phyloP scores from a whole-genome alignment of 352 stramenopile genomes.

The Phytophthora lateralis region DNA sequence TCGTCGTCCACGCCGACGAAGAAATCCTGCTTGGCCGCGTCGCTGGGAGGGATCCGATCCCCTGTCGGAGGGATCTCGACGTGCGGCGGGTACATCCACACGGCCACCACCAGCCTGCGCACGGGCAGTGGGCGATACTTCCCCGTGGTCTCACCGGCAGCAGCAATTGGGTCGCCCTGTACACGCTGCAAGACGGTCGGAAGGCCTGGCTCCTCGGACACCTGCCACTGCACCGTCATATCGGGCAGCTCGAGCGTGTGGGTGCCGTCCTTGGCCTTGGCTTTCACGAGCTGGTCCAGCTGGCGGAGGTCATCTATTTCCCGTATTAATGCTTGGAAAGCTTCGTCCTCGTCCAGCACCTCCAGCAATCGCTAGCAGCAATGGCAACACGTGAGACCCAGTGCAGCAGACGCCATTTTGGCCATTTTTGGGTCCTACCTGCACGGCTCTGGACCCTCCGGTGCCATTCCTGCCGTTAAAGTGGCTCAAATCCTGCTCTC shows the following conservation, averaged over 20 bases:
- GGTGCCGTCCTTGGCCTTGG: slow-evolving; percentile 38
- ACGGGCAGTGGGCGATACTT: slow-evolving; percentile 57
- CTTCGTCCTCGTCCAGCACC: slow-evolving; percentile 54
- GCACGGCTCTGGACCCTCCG: slow-evolving; percentile 32
- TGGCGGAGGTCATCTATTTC: slow-evolving; percentile 53
- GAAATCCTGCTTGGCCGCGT: slow-evolving; percentile 52
- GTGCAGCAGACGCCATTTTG: neutral
- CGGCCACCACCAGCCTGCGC: slow-evolving; percentile 56
- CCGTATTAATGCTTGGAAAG: slow-evolving; percentile 59
- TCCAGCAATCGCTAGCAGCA: slow-evolving; percentile 41
- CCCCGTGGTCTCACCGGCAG: slow-evolving; percentile 23
- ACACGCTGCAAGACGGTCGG: slow-evolving; percentile 52
- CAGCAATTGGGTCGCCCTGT: slow-evolving; percentile 4
- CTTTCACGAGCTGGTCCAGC: slow-evolving; percentile 49
- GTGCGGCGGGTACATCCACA: slow-evolving; percentile 78
- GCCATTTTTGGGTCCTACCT: slow-evolving; percentile 32
- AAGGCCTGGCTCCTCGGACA: slow-evolving; percentile 55
- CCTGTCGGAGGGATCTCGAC: slow-evolving; percentile 64
- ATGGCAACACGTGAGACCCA: slow-evolving; percentile 1
- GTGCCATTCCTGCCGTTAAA: slow-evolving; percentile 47
- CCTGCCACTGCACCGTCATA: slow-evolving; percentile 69
- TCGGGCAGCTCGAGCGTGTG: slow-evolving; percentile 35
- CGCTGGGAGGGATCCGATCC: slow-evolving; percentile 53
- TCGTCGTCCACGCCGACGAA: slow-evolving; percentile 35
- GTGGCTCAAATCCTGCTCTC: slow-evolving; percentile 57